phyloP scores from a whole-genome alignment of 352 stramenopile genomes.

The Elongisporangium anandrum region DNA sequence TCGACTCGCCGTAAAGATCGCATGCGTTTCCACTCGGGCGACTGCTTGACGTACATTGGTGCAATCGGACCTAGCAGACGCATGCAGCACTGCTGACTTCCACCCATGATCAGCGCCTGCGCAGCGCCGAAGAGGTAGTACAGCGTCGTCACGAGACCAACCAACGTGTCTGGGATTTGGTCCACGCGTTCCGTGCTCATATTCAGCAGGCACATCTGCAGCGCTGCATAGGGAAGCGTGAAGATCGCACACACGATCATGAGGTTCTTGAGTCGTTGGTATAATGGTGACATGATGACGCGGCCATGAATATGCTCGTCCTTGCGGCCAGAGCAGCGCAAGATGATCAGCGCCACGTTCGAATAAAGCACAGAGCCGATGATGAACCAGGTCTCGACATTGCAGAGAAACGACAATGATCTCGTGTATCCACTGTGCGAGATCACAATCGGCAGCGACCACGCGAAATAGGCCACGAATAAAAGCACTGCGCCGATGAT shows the following conservation, averaged over 20 bases:
- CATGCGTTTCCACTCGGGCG: slow-evolving; percentile 31
- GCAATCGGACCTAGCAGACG: slow-evolving; percentile 41
- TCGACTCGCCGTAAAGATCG: slow-evolving; percentile 1
- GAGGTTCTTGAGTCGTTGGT: slow-evolving; percentile 59
- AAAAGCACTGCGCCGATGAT: slow-evolving; percentile 28
- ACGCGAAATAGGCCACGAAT: slow-evolving; percentile 23
- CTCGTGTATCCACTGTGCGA: slow-evolving; percentile 44
- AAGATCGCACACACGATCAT: slow-evolving; percentile 54
- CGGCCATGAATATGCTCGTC: slow-evolving; percentile 69
- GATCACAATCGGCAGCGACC: slow-evolving; percentile 34
- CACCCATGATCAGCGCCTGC: slow-evolving; percentile 56
- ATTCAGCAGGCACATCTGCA: slow-evolving; percentile 44
- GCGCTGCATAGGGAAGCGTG: slow-evolving; percentile 52
- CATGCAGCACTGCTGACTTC: slow-evolving; percentile 57
- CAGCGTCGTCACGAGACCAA: slow-evolving; percentile 47
- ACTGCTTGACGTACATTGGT: slow-evolving; percentile 43
- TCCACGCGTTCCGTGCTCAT: slow-evolving; percentile 36
- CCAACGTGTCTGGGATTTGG: slow-evolving; percentile 42
- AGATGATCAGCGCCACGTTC: slow-evolving; percentile 27
- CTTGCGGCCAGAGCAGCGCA: slow-evolving; percentile 49
- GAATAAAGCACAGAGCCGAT: slow-evolving; percentile 50
- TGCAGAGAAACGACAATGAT: slow-evolving; percentile 48
- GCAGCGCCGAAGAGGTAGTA: slow-evolving; percentile 67
- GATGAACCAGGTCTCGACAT: slow-evolving; percentile 35
- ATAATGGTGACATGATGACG: slow-evolving; percentile 61